Evolutionary conservation across 306 rosid species (phyloP).

Genomic region (Medicago lupulina): DNA sequence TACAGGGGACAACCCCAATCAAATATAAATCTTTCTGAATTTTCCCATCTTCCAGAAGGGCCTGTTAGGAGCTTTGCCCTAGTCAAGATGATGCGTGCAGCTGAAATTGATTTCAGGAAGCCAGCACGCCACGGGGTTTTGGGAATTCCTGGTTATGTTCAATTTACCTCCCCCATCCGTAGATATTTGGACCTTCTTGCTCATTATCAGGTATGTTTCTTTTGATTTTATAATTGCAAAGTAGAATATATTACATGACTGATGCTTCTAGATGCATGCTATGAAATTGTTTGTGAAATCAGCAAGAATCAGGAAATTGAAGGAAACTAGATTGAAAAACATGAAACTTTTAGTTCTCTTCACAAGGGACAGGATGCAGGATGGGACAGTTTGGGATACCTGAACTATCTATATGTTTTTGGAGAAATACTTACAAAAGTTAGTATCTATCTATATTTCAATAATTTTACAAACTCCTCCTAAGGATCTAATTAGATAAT

Average conservation of each 20-base stretch:
- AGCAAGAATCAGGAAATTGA: neutral
- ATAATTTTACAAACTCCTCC: neutral
- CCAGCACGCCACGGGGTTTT: conserved; percentile 88
- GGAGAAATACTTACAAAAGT: conserved; percentile 11
- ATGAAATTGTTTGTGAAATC: neutral
- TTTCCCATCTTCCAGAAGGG: conserved; percentile 96
- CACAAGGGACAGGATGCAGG: conserved; percentile 26
- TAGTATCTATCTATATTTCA: neutral
- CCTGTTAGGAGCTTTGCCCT: conserved; percentile 93
- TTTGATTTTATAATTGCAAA: conserved; percentile 26
- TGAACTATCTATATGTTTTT: neutral
- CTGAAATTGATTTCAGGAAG: conserved; percentile 96
- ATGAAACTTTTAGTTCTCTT: conserved; percentile 11
- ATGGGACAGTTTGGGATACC: conserved; percentile 5
- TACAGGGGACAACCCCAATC: conserved; percentile 99
- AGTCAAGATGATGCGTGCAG: conserved; percentile 88
- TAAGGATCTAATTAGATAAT: conserved; percentile 16
- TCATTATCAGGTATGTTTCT: conserved; percentile 79
- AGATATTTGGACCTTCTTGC: conserved; percentile 97
- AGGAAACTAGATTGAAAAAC: conserved; percentile 18
- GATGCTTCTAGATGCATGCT: conserved; percentile 27
- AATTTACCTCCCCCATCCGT: conserved; percentile 98
- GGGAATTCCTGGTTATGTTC: conserved; percentile 94
- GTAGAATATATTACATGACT: conserved; percentile 19
- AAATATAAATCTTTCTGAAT: conserved; percentile 73